Percentiles rank a stretch among this genome's conserved stretches.
phyloP scores from a whole-genome alignment of 2,329 filamentous ascomycete species.

The Myriosclerotinia duriaeana region DNA sequence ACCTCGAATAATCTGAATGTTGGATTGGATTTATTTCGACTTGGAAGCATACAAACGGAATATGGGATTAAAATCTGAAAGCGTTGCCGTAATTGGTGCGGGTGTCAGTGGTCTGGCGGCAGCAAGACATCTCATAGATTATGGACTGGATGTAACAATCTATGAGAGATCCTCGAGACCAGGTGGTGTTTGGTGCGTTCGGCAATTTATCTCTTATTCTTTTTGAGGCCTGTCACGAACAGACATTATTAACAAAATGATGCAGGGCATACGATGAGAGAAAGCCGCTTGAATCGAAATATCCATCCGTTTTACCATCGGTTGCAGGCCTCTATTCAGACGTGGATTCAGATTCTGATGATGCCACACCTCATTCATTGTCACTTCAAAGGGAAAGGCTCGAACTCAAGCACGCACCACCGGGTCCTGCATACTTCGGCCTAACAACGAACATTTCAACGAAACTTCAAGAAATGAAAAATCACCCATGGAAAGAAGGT shows the following conservation, averaged over 20 bases:
- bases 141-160: conserved; percentile 51
- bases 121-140: conserved; percentile 48
- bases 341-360: conserved; percentile 10
- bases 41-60: conserved; percentile 11
- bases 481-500: conserved; percentile 33
- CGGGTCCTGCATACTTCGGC: conserved; percentile 35
- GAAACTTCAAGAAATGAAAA: conserved; percentile 33
- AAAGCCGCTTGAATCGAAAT: conserved; percentile 30
- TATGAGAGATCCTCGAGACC: conserved; percentile 53
- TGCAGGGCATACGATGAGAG: conserved; percentile 35
- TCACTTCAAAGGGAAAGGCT: neutral
- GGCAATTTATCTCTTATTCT: neutral
- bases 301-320: conserved; percentile 33
- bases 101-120: conserved; percentile 51
- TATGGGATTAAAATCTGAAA: neutral
- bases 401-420: conserved; percentile 33
- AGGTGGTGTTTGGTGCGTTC: conserved; percentile 53
- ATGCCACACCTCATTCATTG: neutral
- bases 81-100: conserved; percentile 52
- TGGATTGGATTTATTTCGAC: conserved; percentile 15
- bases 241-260: neutral
- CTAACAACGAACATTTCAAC: conserved; percentile 37
- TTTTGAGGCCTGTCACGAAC: neutral
- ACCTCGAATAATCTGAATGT: neutral
- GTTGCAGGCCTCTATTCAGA: conserved; percentile 27